Evolutionary conservation across 73 alveolate species (phyloP).

Genomic region (Halteria grandinella): DNA sequence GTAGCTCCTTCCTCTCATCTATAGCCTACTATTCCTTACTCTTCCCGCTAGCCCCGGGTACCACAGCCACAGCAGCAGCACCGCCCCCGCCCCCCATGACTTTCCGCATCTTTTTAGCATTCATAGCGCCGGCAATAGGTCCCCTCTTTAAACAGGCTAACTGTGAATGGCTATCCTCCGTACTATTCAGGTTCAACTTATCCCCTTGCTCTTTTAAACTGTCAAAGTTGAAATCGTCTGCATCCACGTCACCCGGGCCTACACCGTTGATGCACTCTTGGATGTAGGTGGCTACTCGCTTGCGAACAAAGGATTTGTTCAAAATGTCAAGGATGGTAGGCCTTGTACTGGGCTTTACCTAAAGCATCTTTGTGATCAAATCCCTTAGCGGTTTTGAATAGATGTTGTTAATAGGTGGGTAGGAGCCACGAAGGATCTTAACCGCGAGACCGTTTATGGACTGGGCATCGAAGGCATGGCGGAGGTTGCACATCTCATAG

Average conservation of each 20-base stretch:
- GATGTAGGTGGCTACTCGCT: conserved; percentile 85
- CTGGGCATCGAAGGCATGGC: conserved; percentile 98
- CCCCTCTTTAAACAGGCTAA: no score
- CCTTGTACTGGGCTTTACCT: conserved; percentile 89
- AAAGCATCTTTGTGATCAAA: conserved; percentile 90
- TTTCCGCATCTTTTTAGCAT: conserved; percentile 37
- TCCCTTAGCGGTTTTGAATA: conserved; percentile 93
- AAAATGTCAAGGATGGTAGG: conserved; percentile 95
- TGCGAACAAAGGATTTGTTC: conserved; percentile 91
- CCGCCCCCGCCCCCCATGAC: not conserved
- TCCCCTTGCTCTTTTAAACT: conserved; percentile 93
- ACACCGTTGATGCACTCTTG: conserved; percentile 84
- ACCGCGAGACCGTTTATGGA: conserved; percentile 97
- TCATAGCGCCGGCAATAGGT: no score
- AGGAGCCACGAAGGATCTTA: conserved; percentile 95
- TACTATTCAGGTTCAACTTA: conserved; percentile 61
- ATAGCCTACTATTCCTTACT: not conserved
- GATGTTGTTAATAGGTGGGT: conserved; percentile 88
- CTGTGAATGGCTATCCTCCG: no score
- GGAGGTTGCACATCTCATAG: conserved; percentile 96
- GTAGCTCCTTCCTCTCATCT: conserved; percentile 48
- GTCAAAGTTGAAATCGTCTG: conserved; percentile 85
- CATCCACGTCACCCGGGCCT: conserved; percentile 85
- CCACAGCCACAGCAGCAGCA: not conserved
- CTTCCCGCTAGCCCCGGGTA: not conserved